Evolutionary conservation across 345 rosid genomes (phyloP), one percentile per base, ranked within the genome.

Genomic region (Corchorus capsularis): DNA sequence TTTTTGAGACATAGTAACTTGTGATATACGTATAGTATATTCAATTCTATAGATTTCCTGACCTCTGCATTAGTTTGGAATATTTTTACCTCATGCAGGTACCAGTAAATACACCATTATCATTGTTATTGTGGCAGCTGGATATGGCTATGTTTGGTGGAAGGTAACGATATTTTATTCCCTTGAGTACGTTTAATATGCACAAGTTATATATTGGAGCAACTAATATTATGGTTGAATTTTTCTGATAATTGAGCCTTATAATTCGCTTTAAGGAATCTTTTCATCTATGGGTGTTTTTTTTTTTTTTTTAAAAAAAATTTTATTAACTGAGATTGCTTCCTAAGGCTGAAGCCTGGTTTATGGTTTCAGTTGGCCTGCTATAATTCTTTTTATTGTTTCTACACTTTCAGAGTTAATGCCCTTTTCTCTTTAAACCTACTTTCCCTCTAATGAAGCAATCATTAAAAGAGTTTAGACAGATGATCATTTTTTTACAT

Each of bases 121-220:
- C 71, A 68, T 92, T 78, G 80, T 89, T 50, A 81, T 90, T 39
- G 84, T 82, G 11, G 91, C 80, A 10, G 83, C 85, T 78, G 94
- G 97, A 78, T 90, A 78, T 79, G 94, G 97, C 78, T 92, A 88
- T 76, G 80, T 86, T 53, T 88, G 97, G 97, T 92, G 94, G 97
- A 92, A 90, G 94, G 97, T 92, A 85, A 68, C 50, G 55, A 53
- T 60, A 20, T 39, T 41, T 66, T 50, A 14, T 71, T 73, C 49
- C 53, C 45, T 27, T n/a, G 43, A 41, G 32, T 41, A 22, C 27
- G 27, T 27, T 15, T 67, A 1, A 37, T 74, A 14, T 12, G 16
- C 47, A 69, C 62, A 19, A 60, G 16, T 69, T 37, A 64, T 41
- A 17, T 6, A 32, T 27, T 16, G 22, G 27, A 52, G 46, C 61